Evolutionary conservation across 164 flowering plant species (phyloP).

Genomic region (Cinnamomum micranthum): DNA sequence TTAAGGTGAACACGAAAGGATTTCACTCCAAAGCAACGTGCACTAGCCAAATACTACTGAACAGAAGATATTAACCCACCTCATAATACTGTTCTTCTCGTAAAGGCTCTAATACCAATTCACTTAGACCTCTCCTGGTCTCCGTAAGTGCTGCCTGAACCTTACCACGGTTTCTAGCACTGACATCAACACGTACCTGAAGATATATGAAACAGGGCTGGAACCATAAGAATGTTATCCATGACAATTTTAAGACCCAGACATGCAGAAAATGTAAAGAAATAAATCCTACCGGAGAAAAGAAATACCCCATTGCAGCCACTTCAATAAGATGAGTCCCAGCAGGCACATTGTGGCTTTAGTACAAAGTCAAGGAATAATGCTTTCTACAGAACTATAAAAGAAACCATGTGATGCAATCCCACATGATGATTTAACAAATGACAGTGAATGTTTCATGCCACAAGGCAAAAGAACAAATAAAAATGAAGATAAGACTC

Average conservation of each 20-base stretch:
- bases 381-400: too few relatives aligned
- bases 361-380: constrained; percentile 42
- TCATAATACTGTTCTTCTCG: constrained; percentile 86
- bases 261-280: neutral
- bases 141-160: constrained; percentile 95
- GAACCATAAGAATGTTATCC: constrained; percentile 1
- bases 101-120: constrained; percentile 86
- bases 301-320: constrained; percentile 75
- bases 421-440: too few relatives aligned
- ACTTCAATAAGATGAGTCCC: constrained; percentile 99
- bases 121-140: constrained; percentile 68
- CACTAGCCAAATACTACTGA: neutral
- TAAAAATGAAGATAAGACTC: too few relatives aligned
- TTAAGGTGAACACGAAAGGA: too few relatives aligned
- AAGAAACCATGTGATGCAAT: too few relatives aligned
- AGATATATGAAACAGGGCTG: constrained; percentile 5
- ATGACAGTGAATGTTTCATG: too few relatives aligned
- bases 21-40: neutral
- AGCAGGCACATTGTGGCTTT: constrained; percentile 84
- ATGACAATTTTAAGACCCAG: neutral
- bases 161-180: constrained; percentile 94
- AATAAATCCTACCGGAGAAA: constrained; percentile 71
- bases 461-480: too few relatives aligned
- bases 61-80: constrained; percentile 30
- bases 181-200: constrained; percentile 96